Conservation (phyloP, 2,329 filamentous ascomycete species). For the Emmonsia crescens region DNA sequence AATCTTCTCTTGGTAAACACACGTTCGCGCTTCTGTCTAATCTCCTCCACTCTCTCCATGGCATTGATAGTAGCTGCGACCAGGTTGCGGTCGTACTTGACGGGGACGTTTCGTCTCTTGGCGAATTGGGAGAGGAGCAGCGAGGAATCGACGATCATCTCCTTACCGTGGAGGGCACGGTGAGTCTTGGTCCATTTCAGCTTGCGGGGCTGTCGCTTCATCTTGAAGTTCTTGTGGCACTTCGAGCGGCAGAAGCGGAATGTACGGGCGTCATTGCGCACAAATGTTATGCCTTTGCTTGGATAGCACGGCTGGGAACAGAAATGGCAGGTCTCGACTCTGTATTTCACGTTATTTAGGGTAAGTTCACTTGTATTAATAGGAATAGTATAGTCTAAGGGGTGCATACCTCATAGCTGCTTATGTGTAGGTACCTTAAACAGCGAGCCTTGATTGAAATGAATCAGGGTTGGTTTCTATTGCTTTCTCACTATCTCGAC, state of each 20-base stretch:
- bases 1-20: constrained; percentile 92
- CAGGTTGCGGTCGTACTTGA: constrained; percentile 91
- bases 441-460: neutral
- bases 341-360: constrained; percentile 11
- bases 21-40: constrained; percentile 70
- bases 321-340: constrained; percentile 57
- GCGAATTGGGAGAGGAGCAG: constrained; percentile 63
- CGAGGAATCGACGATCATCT: constrained; percentile 87
- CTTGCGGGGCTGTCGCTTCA: constrained; percentile 96
- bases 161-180: constrained; percentile 72
- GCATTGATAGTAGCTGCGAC: constrained; percentile 78
- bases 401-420: constrained; percentile 5
- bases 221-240: constrained; percentile 76
- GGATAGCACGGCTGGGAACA: constrained; percentile 59
- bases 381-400: neutral
- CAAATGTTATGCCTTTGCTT: constrained; percentile 55
- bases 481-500: neutral
- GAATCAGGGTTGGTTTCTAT: neutral
- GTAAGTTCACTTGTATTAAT: neutral
- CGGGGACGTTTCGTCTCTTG: constrained; percentile 82
- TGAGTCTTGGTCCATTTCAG: constrained; percentile 96
- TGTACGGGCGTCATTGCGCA: constrained; percentile 53
- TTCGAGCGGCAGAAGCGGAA: constrained; percentile 59
- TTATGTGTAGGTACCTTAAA: neutral
- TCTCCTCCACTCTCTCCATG: constrained; percentile 84